These are phyloP conservation scores for Stereum hirsutum DNA, from an alignment of 1,284 basidiomycete species.

Conservation along the genomic window DNA sequence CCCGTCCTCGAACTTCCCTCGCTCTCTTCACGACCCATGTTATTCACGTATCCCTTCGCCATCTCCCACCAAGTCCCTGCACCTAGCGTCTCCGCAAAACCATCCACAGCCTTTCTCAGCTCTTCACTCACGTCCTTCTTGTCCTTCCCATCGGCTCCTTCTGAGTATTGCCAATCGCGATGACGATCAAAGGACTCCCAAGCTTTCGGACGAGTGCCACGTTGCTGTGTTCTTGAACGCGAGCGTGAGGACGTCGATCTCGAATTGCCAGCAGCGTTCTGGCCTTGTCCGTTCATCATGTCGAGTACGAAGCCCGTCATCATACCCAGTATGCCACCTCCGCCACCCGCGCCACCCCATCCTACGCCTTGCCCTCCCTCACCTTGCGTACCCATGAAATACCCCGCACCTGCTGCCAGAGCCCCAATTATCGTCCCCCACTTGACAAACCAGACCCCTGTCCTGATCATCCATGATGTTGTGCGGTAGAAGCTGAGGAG, in stretches of 20 bases:
- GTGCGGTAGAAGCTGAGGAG: constrained; percentile 67
- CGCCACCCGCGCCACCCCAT: constrained; percentile 5
- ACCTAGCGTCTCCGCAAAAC: constrained; percentile 30
- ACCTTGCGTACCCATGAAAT: constrained; percentile 34
- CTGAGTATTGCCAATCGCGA: constrained; percentile 46
- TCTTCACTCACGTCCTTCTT: constrained; percentile 17
- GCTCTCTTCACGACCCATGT: constrained; percentile 7
- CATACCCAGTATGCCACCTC: constrained; percentile 26
- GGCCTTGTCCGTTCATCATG: constrained; percentile 31
- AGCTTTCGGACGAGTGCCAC: constrained; percentile 34
- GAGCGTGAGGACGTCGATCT: constrained; percentile 18
- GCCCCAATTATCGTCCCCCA: constrained; percentile 57
- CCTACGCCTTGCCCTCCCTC: constrained; percentile 18
- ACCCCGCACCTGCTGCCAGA: constrained; percentile 42
- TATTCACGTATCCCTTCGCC: constrained; percentile 24
- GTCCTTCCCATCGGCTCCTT: constrained; percentile 20
- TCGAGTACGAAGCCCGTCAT: constrained; percentile 34
- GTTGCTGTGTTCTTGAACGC: constrained; percentile 15
- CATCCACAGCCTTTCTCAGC: constrained; percentile 33
- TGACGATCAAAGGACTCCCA: constrained; percentile 63
- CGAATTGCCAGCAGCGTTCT: constrained; percentile 21
- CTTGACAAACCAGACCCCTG: constrained; percentile 59
- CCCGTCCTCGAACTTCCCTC: background rate
- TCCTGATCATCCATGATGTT: constrained; percentile 62
- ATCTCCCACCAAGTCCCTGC: constrained; percentile 34